These are phyloP conservation scores for Neofusicoccum kwambonambiense DNA, from an alignment of 2,329 filamentous ascomycete species.

Conservation along the genomic window DNA sequence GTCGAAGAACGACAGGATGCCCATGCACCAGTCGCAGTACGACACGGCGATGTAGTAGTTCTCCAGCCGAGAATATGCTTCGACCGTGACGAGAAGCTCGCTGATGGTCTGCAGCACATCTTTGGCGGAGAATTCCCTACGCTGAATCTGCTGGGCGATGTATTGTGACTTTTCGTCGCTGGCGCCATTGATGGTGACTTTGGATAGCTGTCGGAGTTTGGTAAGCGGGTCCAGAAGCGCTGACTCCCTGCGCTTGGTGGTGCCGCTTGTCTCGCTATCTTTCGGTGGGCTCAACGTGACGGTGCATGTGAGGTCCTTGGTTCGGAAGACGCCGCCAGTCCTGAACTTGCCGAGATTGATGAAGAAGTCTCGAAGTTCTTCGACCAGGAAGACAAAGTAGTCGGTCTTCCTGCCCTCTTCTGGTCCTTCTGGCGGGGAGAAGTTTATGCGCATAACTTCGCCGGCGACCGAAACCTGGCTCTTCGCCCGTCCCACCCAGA, in stretches of 20 bases:
- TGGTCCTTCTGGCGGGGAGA: background rate
- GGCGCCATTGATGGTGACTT: background rate
- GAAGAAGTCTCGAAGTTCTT: background rate
- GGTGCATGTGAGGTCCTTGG: background rate
- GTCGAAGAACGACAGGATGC: background rate
- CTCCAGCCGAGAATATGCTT: background rate
- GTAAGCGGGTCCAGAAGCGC: background rate
- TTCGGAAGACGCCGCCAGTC: background rate
- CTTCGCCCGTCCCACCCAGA: constrained; percentile 1
- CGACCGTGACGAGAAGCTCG: background rate
- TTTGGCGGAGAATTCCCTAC: background rate
- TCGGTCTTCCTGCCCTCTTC: background rate
- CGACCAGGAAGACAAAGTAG: background rate
- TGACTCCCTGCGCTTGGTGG: background rate
- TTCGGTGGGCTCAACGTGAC: background rate
- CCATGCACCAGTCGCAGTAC: background rate
- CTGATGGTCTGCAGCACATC: background rate
- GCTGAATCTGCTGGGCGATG: background rate
- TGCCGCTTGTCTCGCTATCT: background rate
- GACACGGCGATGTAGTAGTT: background rate
- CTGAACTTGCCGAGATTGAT: constrained; percentile 3
- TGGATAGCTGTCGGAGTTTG: background rate
- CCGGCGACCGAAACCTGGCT: background rate
- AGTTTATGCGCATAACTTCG: constrained; percentile 1
- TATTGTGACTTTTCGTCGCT: background rate